Base-by-base conservation (phyloP, 1,284 basidiomycete species). In the Puccinia triticina region DNA sequence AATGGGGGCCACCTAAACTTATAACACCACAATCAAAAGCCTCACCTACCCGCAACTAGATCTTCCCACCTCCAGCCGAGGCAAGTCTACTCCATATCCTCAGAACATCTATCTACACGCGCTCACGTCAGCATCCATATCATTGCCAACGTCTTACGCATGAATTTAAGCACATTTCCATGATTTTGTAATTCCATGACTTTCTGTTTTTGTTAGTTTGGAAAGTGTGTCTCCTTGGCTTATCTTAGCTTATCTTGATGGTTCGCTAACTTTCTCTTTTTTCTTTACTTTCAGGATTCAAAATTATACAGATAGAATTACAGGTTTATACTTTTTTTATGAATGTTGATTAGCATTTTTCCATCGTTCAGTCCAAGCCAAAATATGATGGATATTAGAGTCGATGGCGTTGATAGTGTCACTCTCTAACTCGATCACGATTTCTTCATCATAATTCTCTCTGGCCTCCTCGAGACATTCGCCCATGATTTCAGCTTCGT, bases 401-500 rank as follows among this genome's bases (percentile, higher is more conserved):
- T 98, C 93, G 73, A 98, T 89, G 85, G 98, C 92, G 50, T 93
- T 92, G 66, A 90, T 91, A 23, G 89, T 90, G 86, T 96, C 93
- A 86, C 93, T 95, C 83, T 89, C 88, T 34, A 99, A 89, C 86
- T 95, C 94, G 29, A 98, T 92, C 43, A 99, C 90, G 84, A 96
- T 93, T 87, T 94, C 92, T 32, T 90, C 87, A 0, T 92, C 90
- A 87, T 98, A 99, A 0, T 93, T 93, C 57, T 92, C 91, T 53
- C 91, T 90, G 1, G 96, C 96, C 87, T 99, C 96, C 66, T 94
- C 93, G 12, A 93, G 89, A 32, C 97, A 92, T 50, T 95, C 92
- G 86, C 94, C 90, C 96, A 99, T 98, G 86, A 99, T 99, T 88
- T 99, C 96, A 11, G 96, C 95, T 85, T 96, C 92, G 88, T 99